Conservation (phyloP, 2,329 filamentous ascomycete genomes). For the Atkinsonella hypoxylon region DNA sequence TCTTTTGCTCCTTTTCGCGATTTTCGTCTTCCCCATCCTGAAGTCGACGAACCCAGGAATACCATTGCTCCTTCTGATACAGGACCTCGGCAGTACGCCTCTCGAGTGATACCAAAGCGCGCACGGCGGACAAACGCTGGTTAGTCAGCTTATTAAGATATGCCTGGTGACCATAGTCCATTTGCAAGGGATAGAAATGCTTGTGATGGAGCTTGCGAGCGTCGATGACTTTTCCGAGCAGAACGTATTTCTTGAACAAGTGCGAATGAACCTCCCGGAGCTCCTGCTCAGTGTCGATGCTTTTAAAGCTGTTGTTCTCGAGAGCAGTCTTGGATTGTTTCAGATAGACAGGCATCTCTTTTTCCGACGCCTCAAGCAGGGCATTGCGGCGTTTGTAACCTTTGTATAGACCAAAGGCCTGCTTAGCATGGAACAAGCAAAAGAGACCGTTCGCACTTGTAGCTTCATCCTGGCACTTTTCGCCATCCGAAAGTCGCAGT, state of each 20-base stretch:
- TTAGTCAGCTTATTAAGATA: slow-evolving; percentile 16
- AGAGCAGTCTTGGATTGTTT: slow-evolving; percentile 8
- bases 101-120: slow-evolving; percentile 9
- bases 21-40: slow-evolving; percentile 14
- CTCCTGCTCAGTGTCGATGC: slow-evolving; percentile 6
- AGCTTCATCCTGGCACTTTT: slow-evolving; percentile 50
- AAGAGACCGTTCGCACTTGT: slow-evolving; percentile 15
- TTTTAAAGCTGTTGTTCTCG: slow-evolving; percentile 13
- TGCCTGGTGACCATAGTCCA: slow-evolving; percentile 15
- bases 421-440: slow-evolving; percentile 14
- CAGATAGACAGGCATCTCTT: slow-evolving; percentile 9
- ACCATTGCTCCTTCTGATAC: slow-evolving; percentile 15
- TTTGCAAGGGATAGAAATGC: slow-evolving; percentile 14
- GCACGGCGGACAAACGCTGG: slow-evolving; percentile 10
- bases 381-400: slow-evolving; percentile 17
- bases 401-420: slow-evolving; percentile 13
- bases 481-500: slow-evolving; percentile 15
- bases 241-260: slow-evolving; percentile 13
- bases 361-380: slow-evolving; percentile 11
- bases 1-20: slow-evolving; percentile 17
- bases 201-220: slow-evolving; percentile 15
- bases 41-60: slow-evolving; percentile 13
- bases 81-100: slow-evolving; percentile 12
- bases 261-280: slow-evolving; percentile 11
- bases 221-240: slow-evolving; percentile 14